Evolutionary conservation across 768 basidiomycete species (phyloP).

Genomic region (Gloeophyllum trabeum): DNA sequence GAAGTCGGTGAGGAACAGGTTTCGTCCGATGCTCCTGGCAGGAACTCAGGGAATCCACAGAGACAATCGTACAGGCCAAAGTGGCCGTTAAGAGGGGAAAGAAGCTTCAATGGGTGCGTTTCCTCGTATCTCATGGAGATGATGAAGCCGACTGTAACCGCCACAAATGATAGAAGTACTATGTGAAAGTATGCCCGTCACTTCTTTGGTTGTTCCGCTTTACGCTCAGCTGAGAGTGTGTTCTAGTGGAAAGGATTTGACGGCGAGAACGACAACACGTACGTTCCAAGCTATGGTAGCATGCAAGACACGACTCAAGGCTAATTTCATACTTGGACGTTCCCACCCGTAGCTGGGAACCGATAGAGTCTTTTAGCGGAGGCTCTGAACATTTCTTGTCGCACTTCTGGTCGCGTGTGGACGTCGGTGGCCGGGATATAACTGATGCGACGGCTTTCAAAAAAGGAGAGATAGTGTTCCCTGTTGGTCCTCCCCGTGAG

Average conservation of each 20-base stretch:
- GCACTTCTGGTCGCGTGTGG: conserved; percentile 24
- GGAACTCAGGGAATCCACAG: too few species aligned
- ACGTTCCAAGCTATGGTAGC: conserved; percentile 2
- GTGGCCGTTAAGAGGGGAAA: conserved; percentile 8
- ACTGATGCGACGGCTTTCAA: conserved; percentile 37
- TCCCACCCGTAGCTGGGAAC: conserved; percentile 54
- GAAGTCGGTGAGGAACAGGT: conserved; percentile 42
- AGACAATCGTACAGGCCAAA: conserved; percentile 38
- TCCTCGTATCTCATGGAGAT: not conserved
- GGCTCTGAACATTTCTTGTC: conserved; percentile 41
- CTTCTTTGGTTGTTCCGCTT: not conserved
- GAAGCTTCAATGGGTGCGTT: conserved; percentile 13
- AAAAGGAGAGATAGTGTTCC: conserved; percentile 40
- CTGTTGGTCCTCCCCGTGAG: conserved; percentile 56
- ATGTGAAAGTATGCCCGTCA: conserved; percentile 10
- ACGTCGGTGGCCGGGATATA: conserved; percentile 30
- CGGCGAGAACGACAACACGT: conserved; percentile 13
- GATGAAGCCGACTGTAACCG: not conserved
- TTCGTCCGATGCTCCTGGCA: not conserved
- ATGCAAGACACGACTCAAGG: conserved; percentile 1
- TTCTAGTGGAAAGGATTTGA: conserved; percentile 14
- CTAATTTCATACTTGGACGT: too few species aligned
- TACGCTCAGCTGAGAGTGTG: not conserved
- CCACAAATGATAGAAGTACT: conserved; percentile 7
- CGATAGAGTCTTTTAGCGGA: conserved; percentile 45